These are phyloP conservation scores for Microbotryum lychnidis-dioicae DNA, from an alignment of 1,284 basidiomycete genomes.

Conservation along the genomic window DNA sequence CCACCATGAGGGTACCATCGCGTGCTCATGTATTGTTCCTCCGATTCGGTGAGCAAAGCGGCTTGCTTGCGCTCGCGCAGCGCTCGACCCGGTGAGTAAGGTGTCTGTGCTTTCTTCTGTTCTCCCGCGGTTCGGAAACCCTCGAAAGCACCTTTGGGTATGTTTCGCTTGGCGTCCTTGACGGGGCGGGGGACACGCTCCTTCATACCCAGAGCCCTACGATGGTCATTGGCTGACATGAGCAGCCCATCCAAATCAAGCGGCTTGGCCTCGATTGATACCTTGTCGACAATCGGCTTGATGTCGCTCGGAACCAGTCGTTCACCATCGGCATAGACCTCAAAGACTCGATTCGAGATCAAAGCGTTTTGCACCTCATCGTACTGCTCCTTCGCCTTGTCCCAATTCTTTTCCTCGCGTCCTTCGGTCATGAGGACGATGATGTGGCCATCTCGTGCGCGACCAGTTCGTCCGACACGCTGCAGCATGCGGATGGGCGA, in stretches of 20 bases:
- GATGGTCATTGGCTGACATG: conserved; percentile 8
- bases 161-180: conserved; percentile 35
- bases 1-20: conserved; percentile 15
- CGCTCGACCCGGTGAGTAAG: conserved; percentile 12
- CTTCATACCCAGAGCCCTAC: neutral
- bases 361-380: conserved; percentile 84
- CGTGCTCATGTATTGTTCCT: conserved; percentile 15
- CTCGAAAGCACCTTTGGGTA: conserved; percentile 33
- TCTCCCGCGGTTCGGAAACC: conserved; percentile 31
- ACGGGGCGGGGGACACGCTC: neutral
- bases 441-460: conserved; percentile 81
- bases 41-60: conserved; percentile 11
- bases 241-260: conserved; percentile 37
- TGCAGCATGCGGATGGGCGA: conserved; percentile 97
- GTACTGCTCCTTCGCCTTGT: conserved; percentile 80
- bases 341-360: conserved; percentile 67
- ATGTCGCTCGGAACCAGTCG: conserved; percentile 71
- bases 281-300: conserved; percentile 69
- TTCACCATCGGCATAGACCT: conserved; percentile 84
- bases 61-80: conserved; percentile 19
- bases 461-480: conserved; percentile 89
- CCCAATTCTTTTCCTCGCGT: conserved; percentile 80
- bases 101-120: conserved; percentile 6
- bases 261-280: conserved; percentile 51
- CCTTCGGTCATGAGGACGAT: conserved; percentile 87